Conservation (phyloP, 495 filamentous ascomycete species). For the Staphylotrichum tortipilum region DNA sequence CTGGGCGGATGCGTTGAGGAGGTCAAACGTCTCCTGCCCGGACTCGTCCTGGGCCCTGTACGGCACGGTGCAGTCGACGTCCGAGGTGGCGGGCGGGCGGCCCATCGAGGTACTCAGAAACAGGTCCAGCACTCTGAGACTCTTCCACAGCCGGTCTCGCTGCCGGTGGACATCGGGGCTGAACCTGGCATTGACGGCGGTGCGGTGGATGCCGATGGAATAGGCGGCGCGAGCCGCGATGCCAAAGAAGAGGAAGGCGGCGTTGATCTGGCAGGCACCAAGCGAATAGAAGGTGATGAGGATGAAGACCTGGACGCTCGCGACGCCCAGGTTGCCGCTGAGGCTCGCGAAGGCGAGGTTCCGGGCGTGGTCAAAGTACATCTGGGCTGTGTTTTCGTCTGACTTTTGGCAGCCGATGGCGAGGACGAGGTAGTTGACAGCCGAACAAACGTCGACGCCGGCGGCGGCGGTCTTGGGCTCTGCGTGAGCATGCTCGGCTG, state of each 20-base stretch:
- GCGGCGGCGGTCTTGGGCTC: background rate
- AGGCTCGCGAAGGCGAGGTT: constrained; percentile 47
- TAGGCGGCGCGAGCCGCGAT: constrained; percentile 52
- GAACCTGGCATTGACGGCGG: constrained; percentile 51
- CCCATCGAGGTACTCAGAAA: constrained; percentile 54
- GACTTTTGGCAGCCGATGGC: constrained; percentile 52
- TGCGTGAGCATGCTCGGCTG: constrained; percentile 2
- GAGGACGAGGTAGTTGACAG: constrained; percentile 51
- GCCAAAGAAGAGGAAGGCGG: constrained; percentile 51
- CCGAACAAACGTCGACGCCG: constrained; percentile 41
- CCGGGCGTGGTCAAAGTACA: constrained; percentile 50
- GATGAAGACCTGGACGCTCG: constrained; percentile 50
- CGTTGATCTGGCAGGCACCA: constrained; percentile 51
- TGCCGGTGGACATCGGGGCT: constrained; percentile 37
- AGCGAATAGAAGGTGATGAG: constrained; percentile 55
- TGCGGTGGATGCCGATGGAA: constrained; percentile 53
- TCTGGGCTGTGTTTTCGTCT: constrained; percentile 40
- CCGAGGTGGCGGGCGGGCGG: constrained; percentile 50
- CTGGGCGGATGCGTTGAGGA: constrained; percentile 38
- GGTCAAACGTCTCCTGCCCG: constrained; percentile 29
- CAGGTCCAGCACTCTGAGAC: constrained; percentile 51
- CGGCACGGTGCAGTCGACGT: constrained; percentile 47
- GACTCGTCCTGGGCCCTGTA: constrained; percentile 21
- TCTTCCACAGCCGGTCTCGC: constrained; percentile 54
- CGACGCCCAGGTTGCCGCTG: constrained; percentile 46